Evolutionary conservation across 1,284 basidiomycete genomes (phyloP), one percentile per base, ranked within the genome.

Genomic region (Papiliotrema laurentii): DNA sequence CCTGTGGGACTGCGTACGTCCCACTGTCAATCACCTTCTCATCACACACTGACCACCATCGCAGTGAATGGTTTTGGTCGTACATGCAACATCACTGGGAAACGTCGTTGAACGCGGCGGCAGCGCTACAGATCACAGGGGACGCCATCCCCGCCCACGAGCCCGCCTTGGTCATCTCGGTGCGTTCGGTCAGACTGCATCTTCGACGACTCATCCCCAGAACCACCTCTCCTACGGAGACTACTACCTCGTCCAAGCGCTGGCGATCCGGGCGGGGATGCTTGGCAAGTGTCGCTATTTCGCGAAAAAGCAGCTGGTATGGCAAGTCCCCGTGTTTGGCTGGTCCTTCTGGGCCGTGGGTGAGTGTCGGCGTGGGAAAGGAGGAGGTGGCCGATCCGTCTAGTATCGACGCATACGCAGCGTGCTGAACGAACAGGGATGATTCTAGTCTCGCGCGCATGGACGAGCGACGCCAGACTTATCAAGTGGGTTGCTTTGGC

Each of bases 1-100:
- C 55, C 33, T 61, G 60, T 42, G 56, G 54, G 55, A 63, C 56
- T 4, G 63, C 60, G 63, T 63, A 44, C 52, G 62, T 56, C 13
- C 14, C 14, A 16, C n/a, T 19, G 18, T 45, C 24, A 18, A n/a
- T n/a, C n/a, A n/a, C n/a, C n/a, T n/a, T n/a, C n/a, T n/a, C n/a
- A n/a, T n/a, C n/a, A n/a, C 13, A 25, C 28, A 34, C 31, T 47
- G 9, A 44, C 5, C 21, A n/a, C 26, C n/a, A n/a, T n/a, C n/a
- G 18, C 30, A 64, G 63, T 3, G 52, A 56, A 26, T 41, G 45
- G 31, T 60, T 64, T 26, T 64, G 63, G 63, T 30, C 40, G 27
- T 64, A 63, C 40, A 64, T 64, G 63, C 63, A 64, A 38, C 43
- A 40, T 21, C 57, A 64, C 43, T 64, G 58, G 58, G 60, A 63